Evolutionary conservation across 2,329 filamentous ascomycete species (phyloP), one percentile per base, ranked within the genome.

Genomic region (Coniochaeta prunicola): DNA sequence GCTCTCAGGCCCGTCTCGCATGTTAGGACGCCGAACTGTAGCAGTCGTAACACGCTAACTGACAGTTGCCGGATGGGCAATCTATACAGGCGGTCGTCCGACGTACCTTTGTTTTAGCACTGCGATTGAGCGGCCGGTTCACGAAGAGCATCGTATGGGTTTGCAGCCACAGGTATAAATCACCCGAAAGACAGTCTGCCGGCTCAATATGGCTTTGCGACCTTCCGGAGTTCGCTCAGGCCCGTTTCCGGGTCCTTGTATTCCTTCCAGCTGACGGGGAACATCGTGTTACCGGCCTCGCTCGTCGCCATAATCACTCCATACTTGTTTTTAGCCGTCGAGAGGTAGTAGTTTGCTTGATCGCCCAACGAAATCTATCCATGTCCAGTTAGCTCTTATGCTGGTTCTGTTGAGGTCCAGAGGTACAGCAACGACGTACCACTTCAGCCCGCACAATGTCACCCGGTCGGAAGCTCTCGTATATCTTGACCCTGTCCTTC

Each of bases 321-420:
- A 42, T 96, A 80, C 70, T 96, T 90, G 73, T 99, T 97, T 65
- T 85, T 85, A 30, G 92, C 91, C 1, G 94, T 99, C 28, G 88
- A 90, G n/a, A 96, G 81, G 72, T 97, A 99, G 72, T 97, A 99
- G 68, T 91, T 96, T 56, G 89, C 86, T 76, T 97, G 92, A 70
- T 99, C 94, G 38, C 94, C 94, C 15, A 97, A 76, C 8, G 90
- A 94, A 60, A 96, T 94, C 86, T 89, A 56, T 10, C 50, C 34
- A 7, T 30, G 26, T 28, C 26, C n/a, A 48, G 24, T 62, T 26
- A 56, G 61, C n/a, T 13, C 17, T 26, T 28, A 17, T 42, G 9
- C 55, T 53, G 13, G 1, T 59, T 4, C 17, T 19, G 9, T 24
- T 26, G 17, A 45, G 9, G 28, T 10, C 4, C 9, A 59, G 38